Conservation (phyloP, 2,329 filamentous ascomycete species). For the Paramyrothecium sp. region DNA sequence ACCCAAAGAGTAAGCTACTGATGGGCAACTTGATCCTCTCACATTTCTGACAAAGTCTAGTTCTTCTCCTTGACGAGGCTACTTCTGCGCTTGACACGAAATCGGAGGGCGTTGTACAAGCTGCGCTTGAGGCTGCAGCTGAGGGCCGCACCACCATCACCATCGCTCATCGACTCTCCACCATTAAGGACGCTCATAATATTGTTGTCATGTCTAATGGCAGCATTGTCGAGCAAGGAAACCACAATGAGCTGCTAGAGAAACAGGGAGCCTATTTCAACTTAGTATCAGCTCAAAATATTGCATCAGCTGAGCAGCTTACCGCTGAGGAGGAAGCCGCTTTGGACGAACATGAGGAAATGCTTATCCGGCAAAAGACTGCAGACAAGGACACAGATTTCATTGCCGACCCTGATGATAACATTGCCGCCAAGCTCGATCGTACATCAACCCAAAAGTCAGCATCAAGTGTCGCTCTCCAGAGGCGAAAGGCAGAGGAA, state of each 20-base stretch:
- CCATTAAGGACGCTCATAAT: slow-evolving; percentile 90
- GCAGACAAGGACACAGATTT: slow-evolving; percentile 38
- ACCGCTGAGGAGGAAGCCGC: slow-evolving; percentile 49
- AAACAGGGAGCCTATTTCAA: slow-evolving; percentile 73
- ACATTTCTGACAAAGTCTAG: slow-evolving; percentile 22
- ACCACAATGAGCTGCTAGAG: slow-evolving; percentile 75
- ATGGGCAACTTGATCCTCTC: too few species aligned
- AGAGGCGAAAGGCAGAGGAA: slow-evolving; percentile 47
- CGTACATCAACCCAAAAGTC: slow-evolving; percentile 56
- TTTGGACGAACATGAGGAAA: slow-evolving; percentile 48
- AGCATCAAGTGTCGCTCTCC: slow-evolving; percentile 69
- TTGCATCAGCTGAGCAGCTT: slow-evolving; percentile 60
- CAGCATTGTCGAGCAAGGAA: slow-evolving; percentile 88
- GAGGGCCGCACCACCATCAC: slow-evolving; percentile 90
- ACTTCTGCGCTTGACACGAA: slow-evolving; percentile 93
- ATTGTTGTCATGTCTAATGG: slow-evolving; percentile 91
- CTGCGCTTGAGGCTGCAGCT: slow-evolving; percentile 82
- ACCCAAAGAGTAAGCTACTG: slow-evolving; percentile 66
- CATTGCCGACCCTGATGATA: slow-evolving; percentile 59
- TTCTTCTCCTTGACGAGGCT: slow-evolving; percentile 91
- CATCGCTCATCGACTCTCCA: slow-evolving; percentile 92
- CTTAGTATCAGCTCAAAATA: slow-evolving; percentile 85
- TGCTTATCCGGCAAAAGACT: slow-evolving; percentile 47
- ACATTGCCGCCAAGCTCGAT: slow-evolving; percentile 56
- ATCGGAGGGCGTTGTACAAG: slow-evolving; percentile 91